A percentile compares a stretch with the other conserved stretches of the same genome.
Evolutionary conservation across 202 grass and related monocot species (phyloP).

Genomic region (Schoenoplectus triqueter): DNA sequence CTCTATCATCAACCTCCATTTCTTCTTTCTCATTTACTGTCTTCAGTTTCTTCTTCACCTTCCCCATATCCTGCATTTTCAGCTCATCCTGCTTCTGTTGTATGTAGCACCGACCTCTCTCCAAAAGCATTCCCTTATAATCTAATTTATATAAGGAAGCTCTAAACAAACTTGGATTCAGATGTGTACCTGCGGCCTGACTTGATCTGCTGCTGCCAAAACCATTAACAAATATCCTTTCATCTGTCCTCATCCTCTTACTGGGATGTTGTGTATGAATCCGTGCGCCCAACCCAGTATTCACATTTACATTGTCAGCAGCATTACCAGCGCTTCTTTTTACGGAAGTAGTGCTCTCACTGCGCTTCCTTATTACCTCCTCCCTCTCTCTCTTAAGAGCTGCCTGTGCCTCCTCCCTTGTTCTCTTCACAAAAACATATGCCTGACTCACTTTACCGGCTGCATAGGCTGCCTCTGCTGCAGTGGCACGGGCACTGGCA

Average conservation of each 20-base stretch:
- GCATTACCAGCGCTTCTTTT: slow-evolving; percentile 18
- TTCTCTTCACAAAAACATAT: slow-evolving; percentile 31
- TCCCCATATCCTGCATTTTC: slow-evolving; percentile 16
- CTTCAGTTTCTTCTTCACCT: slow-evolving; percentile 33
- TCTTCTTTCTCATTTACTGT: slow-evolving; percentile 7
- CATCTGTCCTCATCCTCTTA: slow-evolving; percentile 36
- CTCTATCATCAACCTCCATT: background rate
- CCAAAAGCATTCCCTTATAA: slow-evolving; percentile 21
- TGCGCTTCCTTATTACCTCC: slow-evolving; percentile 2
- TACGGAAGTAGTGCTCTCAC: background rate
- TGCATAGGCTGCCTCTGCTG: slow-evolving; percentile 32
- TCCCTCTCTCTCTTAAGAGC: slow-evolving; percentile 35
- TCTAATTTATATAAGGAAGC: slow-evolving; percentile 19
- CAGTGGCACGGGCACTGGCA: slow-evolving; percentile 23
- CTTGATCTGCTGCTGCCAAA: slow-evolving; percentile 2
- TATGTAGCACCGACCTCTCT: slow-evolving; percentile 32
- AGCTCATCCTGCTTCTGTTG: slow-evolving; percentile 19
- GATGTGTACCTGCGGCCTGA: background rate
- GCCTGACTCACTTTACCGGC: slow-evolving; percentile 32
- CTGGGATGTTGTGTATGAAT: slow-evolving; percentile 16
- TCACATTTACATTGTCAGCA: slow-evolving; percentile 13
- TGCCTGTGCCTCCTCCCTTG: slow-evolving; percentile 34
- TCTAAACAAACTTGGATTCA: slow-evolving; percentile 8
- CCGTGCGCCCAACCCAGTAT: slow-evolving; percentile 16
- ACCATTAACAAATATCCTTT: slow-evolving; percentile 31